Evolutionary conservation across 768 basidiomycete genomes (phyloP), one percentile per base, ranked within the genome.

Genomic region (Amanita muscaria): DNA sequence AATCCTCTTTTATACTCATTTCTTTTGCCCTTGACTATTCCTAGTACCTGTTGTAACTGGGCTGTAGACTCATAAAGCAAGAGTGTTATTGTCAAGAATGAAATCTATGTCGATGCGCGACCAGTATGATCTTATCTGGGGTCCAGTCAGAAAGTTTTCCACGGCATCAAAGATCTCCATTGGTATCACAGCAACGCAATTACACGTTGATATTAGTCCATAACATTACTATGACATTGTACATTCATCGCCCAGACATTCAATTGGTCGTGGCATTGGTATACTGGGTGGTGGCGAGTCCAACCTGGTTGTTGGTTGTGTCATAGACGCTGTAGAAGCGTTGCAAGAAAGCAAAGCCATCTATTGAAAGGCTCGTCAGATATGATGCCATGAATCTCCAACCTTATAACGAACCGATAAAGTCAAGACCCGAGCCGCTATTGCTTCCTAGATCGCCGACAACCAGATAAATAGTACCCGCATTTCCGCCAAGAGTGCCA

Each of bases 281-380:
- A 49, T 58, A 63, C 18, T 47, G 52, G 6, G 67, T 72, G 27
- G 48, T 64, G 2, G 67, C 68, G 33, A 69, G 50, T 18, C 69
- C 67, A 42, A 69, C 59, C 19, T 51, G 66, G 34, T 43, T 50
- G 49, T 69, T 64, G 30, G 64, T 65, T 1, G 68, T 68, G 49
- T 77, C 74, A 40, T 59, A 74, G 5, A 72, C 72, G 22, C 66
- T 70, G 58, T 82, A 80, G 69, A 74, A 81, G 14, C 77, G 72
- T 53, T 81, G 74, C 49, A 80, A 56, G 68, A 73, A 80, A 5
- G 56, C 68, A 44, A 75, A 77, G 3, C 78, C 76, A 47, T 76
- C 77, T 76, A 53, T 21, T 30, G 7, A 40, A 31, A 40, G 48
- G 11, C 46, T 40, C 9, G 40, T 44, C 4, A 45, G 36, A 27